A percentile compares a stretch with the other conserved stretches of the same genome.
phyloP scores from a whole-genome alignment of 2,329 filamentous ascomycete genomes.

The Sporothrix luriei region DNA sequence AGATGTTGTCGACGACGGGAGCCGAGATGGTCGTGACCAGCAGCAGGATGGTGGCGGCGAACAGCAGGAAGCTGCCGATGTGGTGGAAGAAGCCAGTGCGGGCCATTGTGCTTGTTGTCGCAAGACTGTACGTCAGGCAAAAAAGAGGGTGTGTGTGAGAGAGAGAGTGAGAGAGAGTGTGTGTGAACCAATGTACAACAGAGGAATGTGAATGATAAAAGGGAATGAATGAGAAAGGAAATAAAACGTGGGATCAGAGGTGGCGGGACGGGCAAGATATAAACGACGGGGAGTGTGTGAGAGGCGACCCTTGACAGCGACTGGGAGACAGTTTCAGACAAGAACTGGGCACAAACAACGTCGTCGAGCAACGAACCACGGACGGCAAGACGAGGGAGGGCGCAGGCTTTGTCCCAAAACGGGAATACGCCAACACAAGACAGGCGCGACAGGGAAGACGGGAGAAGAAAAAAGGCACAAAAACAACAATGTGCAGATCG shows the following conservation, averaged over 20 bases:
- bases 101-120: constrained; percentile 45
- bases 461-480: not conserved
- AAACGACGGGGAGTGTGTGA: constrained; percentile 16
- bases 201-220: constrained; percentile 18
- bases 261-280: constrained; percentile 17
- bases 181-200: constrained; percentile 1
- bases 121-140: too few relatives aligned
- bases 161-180: not conserved
- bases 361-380: not conserved
- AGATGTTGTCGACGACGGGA: constrained; percentile 59
- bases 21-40: constrained; percentile 61
- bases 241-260: constrained; percentile 9
- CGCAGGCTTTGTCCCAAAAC: constrained; percentile 17
- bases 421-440: constrained; percentile 17
- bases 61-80: constrained; percentile 60
- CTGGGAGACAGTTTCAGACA: constrained; percentile 24
- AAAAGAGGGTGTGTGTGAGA: not conserved
- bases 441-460: constrained; percentile 10
- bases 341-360: constrained; percentile 14
- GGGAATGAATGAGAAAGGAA: constrained; percentile 15
- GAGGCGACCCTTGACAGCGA: not conserved
- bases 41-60: constrained; percentile 58
- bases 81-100: constrained; percentile 57
- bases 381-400: constrained; percentile 5
- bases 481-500: constrained; percentile 22